Percentiles rank a stretch among this genome's conserved stretches.
Conservation (phyloP, 1,284 basidiomycete species). For the Coniferiporia weirii region DNA sequence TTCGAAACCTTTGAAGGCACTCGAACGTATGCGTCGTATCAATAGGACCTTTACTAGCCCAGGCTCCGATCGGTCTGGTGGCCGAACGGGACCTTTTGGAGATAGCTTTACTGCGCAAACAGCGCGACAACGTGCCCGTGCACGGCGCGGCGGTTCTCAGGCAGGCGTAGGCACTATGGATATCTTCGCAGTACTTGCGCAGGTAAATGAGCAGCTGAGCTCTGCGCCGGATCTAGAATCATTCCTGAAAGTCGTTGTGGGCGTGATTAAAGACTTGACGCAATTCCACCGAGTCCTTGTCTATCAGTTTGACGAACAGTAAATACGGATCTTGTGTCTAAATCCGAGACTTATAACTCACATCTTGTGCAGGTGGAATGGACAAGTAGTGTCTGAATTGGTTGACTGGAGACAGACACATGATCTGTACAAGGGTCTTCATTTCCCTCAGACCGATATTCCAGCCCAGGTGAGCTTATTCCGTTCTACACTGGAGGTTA, state of each 20-base stretch:
- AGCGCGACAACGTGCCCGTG: constrained; percentile 23
- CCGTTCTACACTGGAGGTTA: constrained; percentile 10
- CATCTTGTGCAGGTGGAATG: constrained; percentile 43
- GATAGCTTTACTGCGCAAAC: constrained; percentile 17
- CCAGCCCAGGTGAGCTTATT: constrained; percentile 43
- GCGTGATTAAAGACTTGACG: constrained; percentile 78
- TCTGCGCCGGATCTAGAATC: constrained; percentile 63
- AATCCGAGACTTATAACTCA: background rate
- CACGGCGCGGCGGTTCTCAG: constrained; percentile 22
- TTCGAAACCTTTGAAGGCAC: constrained; percentile 69
- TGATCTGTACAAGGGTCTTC: constrained; percentile 72
- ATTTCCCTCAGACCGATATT: constrained; percentile 62
- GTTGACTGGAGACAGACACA: constrained; percentile 80
- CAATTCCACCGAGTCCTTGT: constrained; percentile 85
- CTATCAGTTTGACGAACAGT: constrained; percentile 74
- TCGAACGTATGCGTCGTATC: constrained; percentile 63
- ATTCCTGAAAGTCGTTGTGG: constrained; percentile 76
- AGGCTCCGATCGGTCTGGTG: background rate
- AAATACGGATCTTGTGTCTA: background rate
- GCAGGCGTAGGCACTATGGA: constrained; percentile 68
- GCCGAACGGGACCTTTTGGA: constrained; percentile 12
- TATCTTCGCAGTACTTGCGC: constrained; percentile 73
- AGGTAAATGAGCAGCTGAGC: constrained; percentile 83
- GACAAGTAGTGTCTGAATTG: constrained; percentile 78
- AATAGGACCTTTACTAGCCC: constrained; percentile 23